Base-by-base conservation (phyloP, 1,284 basidiomycete genomes). In the Rhodotorula glutinis region DNA sequence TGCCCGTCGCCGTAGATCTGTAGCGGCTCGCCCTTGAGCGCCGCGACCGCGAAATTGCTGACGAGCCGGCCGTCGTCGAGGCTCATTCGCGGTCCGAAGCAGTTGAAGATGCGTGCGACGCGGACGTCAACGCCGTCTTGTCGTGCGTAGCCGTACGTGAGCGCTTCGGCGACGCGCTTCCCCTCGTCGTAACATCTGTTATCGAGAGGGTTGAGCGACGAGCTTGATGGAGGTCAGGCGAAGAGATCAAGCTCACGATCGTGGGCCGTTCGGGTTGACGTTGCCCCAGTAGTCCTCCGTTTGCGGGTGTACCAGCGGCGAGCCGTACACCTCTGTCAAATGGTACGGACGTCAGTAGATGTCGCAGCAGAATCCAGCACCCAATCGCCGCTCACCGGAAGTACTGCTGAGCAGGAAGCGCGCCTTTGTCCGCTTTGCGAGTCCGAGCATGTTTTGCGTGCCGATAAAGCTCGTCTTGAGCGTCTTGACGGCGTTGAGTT, bases 381-480 rank as follows among this genome's bases (percentile, higher is more conserved):
- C 17, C 40, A 17, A 66, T 23, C 16, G 55, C 49, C 10, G 68
- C 82, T 67, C 75, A 89, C 90, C 90, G 56, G 90, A 92, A 33
- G 94, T 98, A 70, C 91, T 93, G 68, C 88, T 88, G 74, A 98
- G 93, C 72, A 98, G 82, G 85, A 98, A 98, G 61, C 94, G 87
- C 16, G 95, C 95, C 80, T 97, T 97, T 62, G 89, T 92, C 68
- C 93, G 90, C 81, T 97, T 98, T 19, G 95, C 95, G n/a, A 98
- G 85, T 67, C 92, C 95, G 57, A 98, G 88, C 91, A 97, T 95
- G 82, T 98, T 98, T 73, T 95, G 82, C 11, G 93, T 74, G 57
- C 95, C 95, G 84, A 94, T 86, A 81, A 98, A 98, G 38, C 92
- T 95, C 2, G 95, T 98, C 81, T 98, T 98, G 82, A 98, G 87